These are phyloP conservation scores for Eremochloa ophiuroides DNA, from an alignment of 176 grass and related monocot species.

Conservation along the genomic window DNA sequence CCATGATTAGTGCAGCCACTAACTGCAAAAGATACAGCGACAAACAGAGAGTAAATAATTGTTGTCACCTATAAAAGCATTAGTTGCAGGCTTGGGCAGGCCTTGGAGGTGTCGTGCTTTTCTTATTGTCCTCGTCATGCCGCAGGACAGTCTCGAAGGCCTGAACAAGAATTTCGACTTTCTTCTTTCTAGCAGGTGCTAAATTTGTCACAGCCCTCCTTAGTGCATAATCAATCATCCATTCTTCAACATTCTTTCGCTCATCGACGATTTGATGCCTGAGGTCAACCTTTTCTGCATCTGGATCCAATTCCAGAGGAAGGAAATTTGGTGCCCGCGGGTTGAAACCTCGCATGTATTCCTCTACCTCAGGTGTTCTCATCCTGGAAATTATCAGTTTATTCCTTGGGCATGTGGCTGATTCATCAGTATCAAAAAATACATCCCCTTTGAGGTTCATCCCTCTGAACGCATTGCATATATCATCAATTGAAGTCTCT, in stretches of 20 bases:
- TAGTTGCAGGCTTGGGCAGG: conserved; percentile 33
- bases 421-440: conserved; percentile 37
- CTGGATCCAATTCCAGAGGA: conserved; percentile 60
- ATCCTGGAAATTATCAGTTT: conserved; percentile 53
- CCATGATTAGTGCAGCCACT: conserved; percentile 40
- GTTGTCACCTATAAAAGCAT: conserved; percentile 40
- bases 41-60: neutral
- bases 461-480: conserved; percentile 39
- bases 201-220: conserved; percentile 59
- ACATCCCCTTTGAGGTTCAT: conserved; percentile 55
- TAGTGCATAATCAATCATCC: conserved; percentile 89
- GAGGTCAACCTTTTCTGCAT: conserved; percentile 79
- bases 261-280: conserved; percentile 80
- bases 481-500: conserved; percentile 42
- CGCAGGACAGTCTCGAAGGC: conserved; percentile 87
- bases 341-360: conserved; percentile 71
- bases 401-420: conserved; percentile 19
- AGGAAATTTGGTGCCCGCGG: conserved; percentile 72
- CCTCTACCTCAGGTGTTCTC: conserved; percentile 46
- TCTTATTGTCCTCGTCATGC: conserved; percentile 31
- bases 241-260: conserved; percentile 91
- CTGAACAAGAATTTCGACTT: conserved; percentile 81
- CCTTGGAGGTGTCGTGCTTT: conserved; percentile 22
- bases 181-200: conserved; percentile 61
- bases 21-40: conserved; percentile 29